phyloP scores from a whole-genome alignment of 2,329 filamentous ascomycete species.

The Fusarium sp. region DNA sequence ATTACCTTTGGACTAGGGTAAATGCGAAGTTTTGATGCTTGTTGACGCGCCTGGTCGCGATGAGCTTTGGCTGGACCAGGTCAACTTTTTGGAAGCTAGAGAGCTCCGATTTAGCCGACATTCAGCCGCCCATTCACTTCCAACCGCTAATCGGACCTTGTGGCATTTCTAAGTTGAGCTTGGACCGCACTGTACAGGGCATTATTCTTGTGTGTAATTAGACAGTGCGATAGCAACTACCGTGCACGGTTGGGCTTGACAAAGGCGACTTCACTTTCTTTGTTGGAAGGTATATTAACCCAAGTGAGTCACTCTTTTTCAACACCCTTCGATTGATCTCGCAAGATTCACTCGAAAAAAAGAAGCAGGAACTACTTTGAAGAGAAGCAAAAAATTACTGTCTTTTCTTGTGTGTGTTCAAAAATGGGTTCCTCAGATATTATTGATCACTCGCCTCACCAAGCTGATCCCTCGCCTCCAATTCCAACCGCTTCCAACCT shows the following conservation, averaged over 20 bases:
- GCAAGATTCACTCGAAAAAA: background rate
- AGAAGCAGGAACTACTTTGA: background rate
- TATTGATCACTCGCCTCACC: constrained; percentile 86
- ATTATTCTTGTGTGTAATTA: background rate
- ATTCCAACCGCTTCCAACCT: constrained; percentile 88
- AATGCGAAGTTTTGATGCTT: constrained; percentile 44
- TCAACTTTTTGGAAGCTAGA: constrained; percentile 47
- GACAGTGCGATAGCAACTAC: background rate
- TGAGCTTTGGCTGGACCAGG: constrained; percentile 43
- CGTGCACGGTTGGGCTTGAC: background rate
- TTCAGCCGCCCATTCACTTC: constrained; percentile 39
- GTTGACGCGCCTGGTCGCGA: constrained; percentile 52
- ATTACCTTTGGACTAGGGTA: constrained; percentile 50
- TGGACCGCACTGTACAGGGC: constrained; percentile 26
- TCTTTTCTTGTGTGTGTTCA: constrained; percentile 33
- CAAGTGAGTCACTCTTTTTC: constrained; percentile 39
- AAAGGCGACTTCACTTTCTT: constrained; percentile 35
- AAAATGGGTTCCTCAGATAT: constrained; percentile 63
- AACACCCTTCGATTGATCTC: constrained; percentile 26
- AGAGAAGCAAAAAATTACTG: background rate
- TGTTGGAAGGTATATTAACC: constrained; percentile 17
- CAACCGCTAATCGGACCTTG: constrained; percentile 35
- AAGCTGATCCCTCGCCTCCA: constrained; percentile 78
- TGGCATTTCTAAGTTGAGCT: constrained; percentile 10
- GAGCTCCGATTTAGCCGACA: constrained; percentile 44